These are phyloP conservation scores for Rhytidhysteron rufulum DNA, from an alignment of 2,329 filamentous ascomycete genomes.

Conservation along the genomic window DNA sequence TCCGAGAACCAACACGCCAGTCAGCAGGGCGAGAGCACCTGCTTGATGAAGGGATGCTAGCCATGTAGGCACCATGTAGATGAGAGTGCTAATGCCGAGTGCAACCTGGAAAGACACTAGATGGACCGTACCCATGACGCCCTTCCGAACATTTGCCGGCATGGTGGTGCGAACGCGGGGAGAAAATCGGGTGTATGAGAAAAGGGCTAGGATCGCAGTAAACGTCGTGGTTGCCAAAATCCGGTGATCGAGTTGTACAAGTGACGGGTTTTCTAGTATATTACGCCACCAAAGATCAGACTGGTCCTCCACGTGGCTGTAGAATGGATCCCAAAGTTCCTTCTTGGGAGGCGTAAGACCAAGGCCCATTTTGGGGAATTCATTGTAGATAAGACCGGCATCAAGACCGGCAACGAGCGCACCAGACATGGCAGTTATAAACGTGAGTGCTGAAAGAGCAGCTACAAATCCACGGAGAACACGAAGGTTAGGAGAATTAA, in stretches of 20 bases:
- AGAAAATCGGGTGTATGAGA: slow-evolving; percentile 71
- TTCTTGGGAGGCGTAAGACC: slow-evolving; percentile 75
- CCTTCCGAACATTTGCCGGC: slow-evolving; percentile 62
- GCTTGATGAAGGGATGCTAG: slow-evolving; percentile 92
- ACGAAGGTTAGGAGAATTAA: slow-evolving; percentile 63
- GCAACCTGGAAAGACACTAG: slow-evolving; percentile 77
- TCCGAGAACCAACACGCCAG: slow-evolving; percentile 74
- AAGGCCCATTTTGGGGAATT: slow-evolving; percentile 92
- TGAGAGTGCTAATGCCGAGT: slow-evolving; percentile 83
- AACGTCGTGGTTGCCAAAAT: slow-evolving; percentile 89
- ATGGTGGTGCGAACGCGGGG: slow-evolving; percentile 58
- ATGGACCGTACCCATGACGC: slow-evolving; percentile 75
- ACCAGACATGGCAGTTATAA: slow-evolving; percentile 88
- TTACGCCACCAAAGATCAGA: slow-evolving; percentile 95
- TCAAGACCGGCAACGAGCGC: slow-evolving; percentile 92
- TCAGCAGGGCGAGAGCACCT: slow-evolving; percentile 78
- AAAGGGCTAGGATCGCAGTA: slow-evolving; percentile 72
- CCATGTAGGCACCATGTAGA: slow-evolving; percentile 88
- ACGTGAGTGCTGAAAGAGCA: slow-evolving; percentile 71
- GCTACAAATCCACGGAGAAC: slow-evolving; percentile 70
- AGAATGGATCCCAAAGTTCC: slow-evolving; percentile 83
- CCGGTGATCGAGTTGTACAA: slow-evolving; percentile 94
- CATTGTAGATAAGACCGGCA: slow-evolving; percentile 96
- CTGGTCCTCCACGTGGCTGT: slow-evolving; percentile 71
- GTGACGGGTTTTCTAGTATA: slow-evolving; percentile 91